Evolutionary conservation across 495 filamentous ascomycete species (phyloP).

Genomic region (Neurospora hispaniola): DNA sequence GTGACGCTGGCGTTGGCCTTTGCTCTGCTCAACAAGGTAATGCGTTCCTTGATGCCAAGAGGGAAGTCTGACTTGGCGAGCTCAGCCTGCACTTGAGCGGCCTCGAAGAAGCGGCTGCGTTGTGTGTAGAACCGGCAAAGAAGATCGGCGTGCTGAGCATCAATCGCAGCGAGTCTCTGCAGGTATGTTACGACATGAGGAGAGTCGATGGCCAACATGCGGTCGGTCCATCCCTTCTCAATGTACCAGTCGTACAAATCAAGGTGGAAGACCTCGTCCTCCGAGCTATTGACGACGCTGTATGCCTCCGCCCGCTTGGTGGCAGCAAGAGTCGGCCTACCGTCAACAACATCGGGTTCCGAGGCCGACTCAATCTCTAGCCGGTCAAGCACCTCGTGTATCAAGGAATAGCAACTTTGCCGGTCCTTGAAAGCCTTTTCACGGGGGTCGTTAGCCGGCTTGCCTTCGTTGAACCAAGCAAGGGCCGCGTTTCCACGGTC

Average conservation of each 20-base stretch:
- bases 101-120: constrained; percentile 66
- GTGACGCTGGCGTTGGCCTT: constrained; percentile 76
- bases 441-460: constrained; percentile 53
- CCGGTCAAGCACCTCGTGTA: constrained; percentile 63
- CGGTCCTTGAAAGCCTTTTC: constrained; percentile 54
- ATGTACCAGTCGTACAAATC: constrained; percentile 97
- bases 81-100: constrained; percentile 73
- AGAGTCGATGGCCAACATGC: constrained; percentile 72
- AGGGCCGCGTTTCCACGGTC: constrained; percentile 78
- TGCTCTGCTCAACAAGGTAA: constrained; percentile 80
- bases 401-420: constrained; percentile 69
- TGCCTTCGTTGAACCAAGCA: constrained; percentile 51
- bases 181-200: constrained; percentile 82
- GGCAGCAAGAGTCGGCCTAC: constrained; percentile 59
- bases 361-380: constrained; percentile 58
- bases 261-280: constrained; percentile 87
- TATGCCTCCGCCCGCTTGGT: constrained; percentile 81
- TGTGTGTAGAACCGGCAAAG: constrained; percentile 83
- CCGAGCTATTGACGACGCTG: constrained; percentile 68
- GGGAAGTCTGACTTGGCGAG: constrained; percentile 72
- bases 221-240: constrained; percentile 65
- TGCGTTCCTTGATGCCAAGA: constrained; percentile 63
- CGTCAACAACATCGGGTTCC: constrained; percentile 64
- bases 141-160: constrained; percentile 73
- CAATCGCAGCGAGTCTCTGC: constrained; percentile 53